Conservation (phyloP, 192 early-diverging fungal species). For the Spinellus fusiger region DNA sequence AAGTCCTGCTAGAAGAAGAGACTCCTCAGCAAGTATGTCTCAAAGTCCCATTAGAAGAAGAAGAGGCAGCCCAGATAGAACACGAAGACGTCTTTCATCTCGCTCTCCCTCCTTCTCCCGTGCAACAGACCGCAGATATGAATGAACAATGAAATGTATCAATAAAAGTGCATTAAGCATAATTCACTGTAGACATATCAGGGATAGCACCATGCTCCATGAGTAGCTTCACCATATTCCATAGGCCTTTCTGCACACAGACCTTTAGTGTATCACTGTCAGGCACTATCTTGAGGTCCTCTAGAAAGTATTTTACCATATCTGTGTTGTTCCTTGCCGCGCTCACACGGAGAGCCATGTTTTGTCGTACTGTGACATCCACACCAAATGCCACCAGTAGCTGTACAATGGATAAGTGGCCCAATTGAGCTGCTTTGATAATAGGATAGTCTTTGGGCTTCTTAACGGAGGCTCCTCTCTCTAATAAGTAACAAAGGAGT, state of each 20-base stretch:
- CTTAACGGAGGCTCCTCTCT: slow-evolving; percentile 29
- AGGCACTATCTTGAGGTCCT: slow-evolving; percentile 26
- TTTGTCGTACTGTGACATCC: slow-evolving; percentile 19
- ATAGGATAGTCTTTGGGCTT: slow-evolving; percentile 37
- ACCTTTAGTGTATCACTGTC: slow-evolving; percentile 26
- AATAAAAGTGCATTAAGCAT: background rate
- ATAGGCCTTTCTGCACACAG: slow-evolving; percentile 24
- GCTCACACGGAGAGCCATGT: slow-evolving; percentile 27
- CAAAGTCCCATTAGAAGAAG: too few relatives aligned
- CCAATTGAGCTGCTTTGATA: slow-evolving; percentile 32
- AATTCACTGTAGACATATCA: slow-evolving; percentile 29
- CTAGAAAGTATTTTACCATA: slow-evolving; percentile 31
- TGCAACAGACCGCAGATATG: too few relatives aligned
- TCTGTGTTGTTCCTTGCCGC: slow-evolving; percentile 20
- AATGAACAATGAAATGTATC: background rate
- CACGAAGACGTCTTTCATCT: too few relatives aligned
- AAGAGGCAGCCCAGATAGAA: too few relatives aligned
- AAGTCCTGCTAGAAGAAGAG: too few relatives aligned
- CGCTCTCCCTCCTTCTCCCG: too few relatives aligned
- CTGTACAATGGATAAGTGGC: slow-evolving; percentile 21
- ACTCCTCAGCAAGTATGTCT: too few relatives aligned
- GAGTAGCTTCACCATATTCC: slow-evolving; percentile 31
- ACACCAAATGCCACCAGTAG: slow-evolving; percentile 26
- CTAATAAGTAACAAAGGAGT: slow-evolving; percentile 20
- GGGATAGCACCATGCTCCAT: slow-evolving; percentile 34